These are phyloP conservation scores for Agrocybe praecox DNA, from an alignment of 768 basidiomycete genomes.

Conservation along the genomic window DNA sequence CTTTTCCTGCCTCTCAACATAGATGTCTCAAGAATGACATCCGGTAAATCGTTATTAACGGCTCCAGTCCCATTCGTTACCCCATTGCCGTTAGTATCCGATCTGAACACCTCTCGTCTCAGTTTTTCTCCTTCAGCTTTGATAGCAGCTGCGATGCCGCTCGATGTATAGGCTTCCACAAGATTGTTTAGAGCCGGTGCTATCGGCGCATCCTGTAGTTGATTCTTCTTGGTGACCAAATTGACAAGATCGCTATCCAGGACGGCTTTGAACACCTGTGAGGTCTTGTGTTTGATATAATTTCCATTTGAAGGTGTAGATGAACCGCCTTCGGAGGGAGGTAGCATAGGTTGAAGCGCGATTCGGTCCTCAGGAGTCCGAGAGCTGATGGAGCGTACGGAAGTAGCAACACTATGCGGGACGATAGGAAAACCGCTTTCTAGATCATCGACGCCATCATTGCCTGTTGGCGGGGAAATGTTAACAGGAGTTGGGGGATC, in stretches of 20 bases:
- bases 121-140: constrained; percentile 60
- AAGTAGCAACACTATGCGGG: constrained; percentile 31
- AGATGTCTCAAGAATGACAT: constrained; percentile 69
- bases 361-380: constrained; percentile 44
- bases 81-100: constrained; percentile 26
- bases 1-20: constrained; percentile 73
- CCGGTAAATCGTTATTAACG: constrained; percentile 51
- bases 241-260: constrained; percentile 19
- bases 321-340: constrained; percentile 28
- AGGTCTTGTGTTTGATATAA: constrained; percentile 73
- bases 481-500: constrained; percentile 20
- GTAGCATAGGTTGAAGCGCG: constrained; percentile 42
- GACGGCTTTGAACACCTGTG: constrained; percentile 68
- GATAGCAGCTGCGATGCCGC: constrained; percentile 65
- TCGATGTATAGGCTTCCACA: constrained; percentile 71
- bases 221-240: constrained; percentile 11
- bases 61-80: constrained; percentile 23
- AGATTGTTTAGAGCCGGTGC: constrained; percentile 67
- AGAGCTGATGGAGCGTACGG: constrained; percentile 42
- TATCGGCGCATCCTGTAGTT: constrained; percentile 32
- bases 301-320: constrained; percentile 35
- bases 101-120: constrained; percentile 31
- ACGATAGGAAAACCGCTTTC: constrained; percentile 57
- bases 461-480: constrained; percentile 34
- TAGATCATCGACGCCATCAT: constrained; percentile 60